These are phyloP conservation scores for Durio zibethinus DNA, from an alignment of 345 rosid species.

Conservation along the genomic window DNA sequence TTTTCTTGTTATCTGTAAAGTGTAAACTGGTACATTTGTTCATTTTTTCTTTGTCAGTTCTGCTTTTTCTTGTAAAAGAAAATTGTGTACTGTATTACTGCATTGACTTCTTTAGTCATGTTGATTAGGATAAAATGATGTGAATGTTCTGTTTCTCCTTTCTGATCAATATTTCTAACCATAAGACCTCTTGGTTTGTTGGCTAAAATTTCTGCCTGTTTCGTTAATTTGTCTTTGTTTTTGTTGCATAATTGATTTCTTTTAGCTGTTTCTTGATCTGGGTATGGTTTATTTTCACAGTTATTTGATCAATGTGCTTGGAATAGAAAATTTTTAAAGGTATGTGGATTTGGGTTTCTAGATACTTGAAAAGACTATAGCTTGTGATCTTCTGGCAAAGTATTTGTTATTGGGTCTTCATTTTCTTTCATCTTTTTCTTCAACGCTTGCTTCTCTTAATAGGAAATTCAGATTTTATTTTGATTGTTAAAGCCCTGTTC, in stretches of 20 bases:
- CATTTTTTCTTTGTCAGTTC: not conserved
- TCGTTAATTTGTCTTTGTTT: not conserved
- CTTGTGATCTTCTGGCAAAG: not conserved
- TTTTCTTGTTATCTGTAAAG: slow-evolving; percentile 3
- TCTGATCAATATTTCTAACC: not conserved
- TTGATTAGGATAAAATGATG: not conserved
- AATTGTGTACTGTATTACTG: not conserved
- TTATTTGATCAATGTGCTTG: slow-evolving; percentile 2
- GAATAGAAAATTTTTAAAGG: not conserved
- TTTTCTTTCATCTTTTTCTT: slow-evolving; percentile 12
- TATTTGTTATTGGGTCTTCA: slow-evolving; percentile 6
- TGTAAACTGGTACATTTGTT: not conserved
- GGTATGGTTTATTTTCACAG: not conserved
- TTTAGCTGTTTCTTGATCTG: slow-evolving; percentile 8
- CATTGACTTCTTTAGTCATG: slow-evolving; percentile 4
- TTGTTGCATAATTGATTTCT: not conserved
- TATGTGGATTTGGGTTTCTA: not conserved
- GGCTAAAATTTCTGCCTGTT: slow-evolving; percentile 2
- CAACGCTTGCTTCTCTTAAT: not conserved
- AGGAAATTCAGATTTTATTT: not conserved
- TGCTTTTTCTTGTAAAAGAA: not conserved
- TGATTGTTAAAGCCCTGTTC: not conserved
- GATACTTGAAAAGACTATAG: not conserved
- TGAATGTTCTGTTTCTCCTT: not conserved
- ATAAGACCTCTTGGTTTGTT: not conserved